Evolutionary conservation across 352 stramenopile genomes (phyloP).

Genomic region (Phytopythium vexans): DNA sequence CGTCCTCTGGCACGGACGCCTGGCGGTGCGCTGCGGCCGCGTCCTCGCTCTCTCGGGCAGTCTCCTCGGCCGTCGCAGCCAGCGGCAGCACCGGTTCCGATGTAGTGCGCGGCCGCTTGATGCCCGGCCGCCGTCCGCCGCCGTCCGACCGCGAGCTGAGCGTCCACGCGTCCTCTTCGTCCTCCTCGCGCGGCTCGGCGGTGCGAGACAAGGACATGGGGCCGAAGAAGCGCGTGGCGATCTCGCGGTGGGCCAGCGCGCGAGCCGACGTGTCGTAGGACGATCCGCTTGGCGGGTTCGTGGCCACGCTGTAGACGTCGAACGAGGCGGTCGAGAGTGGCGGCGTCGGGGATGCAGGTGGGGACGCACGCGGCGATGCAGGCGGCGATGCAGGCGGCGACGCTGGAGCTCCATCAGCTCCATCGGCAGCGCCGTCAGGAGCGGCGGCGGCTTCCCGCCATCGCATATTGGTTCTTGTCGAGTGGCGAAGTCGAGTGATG

Average conservation of each 20-base stretch:
- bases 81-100: slow-evolving; percentile 17
- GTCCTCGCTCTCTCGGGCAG: neutral
- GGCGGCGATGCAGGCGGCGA: no score
- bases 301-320: slow-evolving; percentile 2
- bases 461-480: no score
- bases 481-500: no score
- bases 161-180: neutral
- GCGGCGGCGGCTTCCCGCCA: no score
- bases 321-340: neutral
- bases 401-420: no score
- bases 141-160: neutral
- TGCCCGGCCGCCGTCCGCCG: neutral
- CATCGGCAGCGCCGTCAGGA: no score
- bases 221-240: slow-evolving; percentile 5
- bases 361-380: no score
- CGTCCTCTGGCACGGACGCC: slow-evolving; percentile 19
- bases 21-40: slow-evolving; percentile 8
- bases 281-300: neutral
- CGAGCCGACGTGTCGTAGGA: neutral
- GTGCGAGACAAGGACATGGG: neutral
- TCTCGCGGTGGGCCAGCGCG: slow-evolving; percentile 1
- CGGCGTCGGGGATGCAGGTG: no score
- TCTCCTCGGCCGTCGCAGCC: slow-evolving; percentile 4
- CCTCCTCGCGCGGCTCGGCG: neutral
- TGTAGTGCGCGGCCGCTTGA: slow-evolving; percentile 18